Evolutionary conservation across 495 filamentous ascomycete genomes (phyloP).

Genomic region (Penicillium waksmanii): DNA sequence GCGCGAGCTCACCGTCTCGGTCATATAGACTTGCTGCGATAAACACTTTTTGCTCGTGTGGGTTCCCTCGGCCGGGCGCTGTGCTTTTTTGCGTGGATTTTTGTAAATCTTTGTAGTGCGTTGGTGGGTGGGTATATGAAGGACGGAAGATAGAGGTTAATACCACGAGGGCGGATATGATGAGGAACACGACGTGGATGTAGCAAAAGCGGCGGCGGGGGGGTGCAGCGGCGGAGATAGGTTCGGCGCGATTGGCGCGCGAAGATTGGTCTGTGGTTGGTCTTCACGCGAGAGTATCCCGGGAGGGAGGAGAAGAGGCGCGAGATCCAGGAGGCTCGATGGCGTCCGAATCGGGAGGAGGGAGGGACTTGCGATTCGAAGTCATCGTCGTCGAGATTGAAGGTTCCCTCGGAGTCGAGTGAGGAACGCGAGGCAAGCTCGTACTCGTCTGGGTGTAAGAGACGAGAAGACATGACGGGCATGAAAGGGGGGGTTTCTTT

Average conservation of each 20-base stretch:
- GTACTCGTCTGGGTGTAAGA: constrained; percentile 51
- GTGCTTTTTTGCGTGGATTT: constrained; percentile 38
- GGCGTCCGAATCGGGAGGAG: constrained; percentile 28
- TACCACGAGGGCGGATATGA: constrained; percentile 62
- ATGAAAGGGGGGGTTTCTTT: not conserved
- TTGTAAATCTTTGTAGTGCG: constrained; percentile 52
- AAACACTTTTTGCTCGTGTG: constrained; percentile 68
- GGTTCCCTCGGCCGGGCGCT: constrained; percentile 61
- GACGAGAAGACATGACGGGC: constrained; percentile 43
- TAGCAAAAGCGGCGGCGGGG: constrained; percentile 69
- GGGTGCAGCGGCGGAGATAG: constrained; percentile 46
- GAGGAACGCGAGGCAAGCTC: constrained; percentile 50
- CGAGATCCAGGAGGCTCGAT: constrained; percentile 31
- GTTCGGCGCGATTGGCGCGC: constrained; percentile 29
- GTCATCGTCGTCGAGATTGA: constrained; percentile 54
- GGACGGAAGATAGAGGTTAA: constrained; percentile 59
- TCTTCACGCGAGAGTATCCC: constrained; percentile 41
- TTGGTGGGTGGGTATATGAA: constrained; percentile 60
- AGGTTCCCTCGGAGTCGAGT: constrained; percentile 48
- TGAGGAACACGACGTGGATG: constrained; percentile 62
- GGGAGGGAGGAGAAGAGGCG: constrained; percentile 34
- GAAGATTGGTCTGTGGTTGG: constrained; percentile 31
- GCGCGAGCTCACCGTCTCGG: constrained; percentile 56
- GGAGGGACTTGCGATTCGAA: constrained; percentile 50
- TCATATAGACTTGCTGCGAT: constrained; percentile 79